A percentile compares a stretch with the other conserved stretches of the same genome.
Conservation (phyloP, 768 basidiomycete genomes). For the Neoboletus brunneissimus region DNA sequence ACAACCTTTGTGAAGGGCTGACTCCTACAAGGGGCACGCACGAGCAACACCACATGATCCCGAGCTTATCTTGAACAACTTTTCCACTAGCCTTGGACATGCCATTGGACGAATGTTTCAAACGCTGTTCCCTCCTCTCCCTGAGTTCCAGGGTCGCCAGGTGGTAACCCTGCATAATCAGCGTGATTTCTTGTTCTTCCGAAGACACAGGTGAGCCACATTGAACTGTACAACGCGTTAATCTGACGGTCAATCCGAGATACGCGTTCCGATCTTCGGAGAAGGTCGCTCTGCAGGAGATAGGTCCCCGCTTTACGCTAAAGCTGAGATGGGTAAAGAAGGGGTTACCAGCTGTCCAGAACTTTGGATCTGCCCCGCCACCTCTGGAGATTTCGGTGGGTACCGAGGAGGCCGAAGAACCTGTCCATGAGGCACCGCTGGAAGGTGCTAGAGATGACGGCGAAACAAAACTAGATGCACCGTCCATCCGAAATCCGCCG, state of each 20-base stretch:
- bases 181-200: conserved; percentile 96
- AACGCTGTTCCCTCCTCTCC: conserved; percentile 90
- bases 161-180: conserved; percentile 98
- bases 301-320: conserved; percentile 94
- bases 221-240: background rate
- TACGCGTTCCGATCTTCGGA: conserved; percentile 92
- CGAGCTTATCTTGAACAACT: conserved; percentile 92
- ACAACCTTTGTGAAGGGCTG: background rate
- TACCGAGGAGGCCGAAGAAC: conserved; percentile 29
- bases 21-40: conserved; percentile 72
- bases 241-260: conserved; percentile 38
- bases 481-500: conserved; percentile 42
- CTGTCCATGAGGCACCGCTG: conserved; percentile 11
- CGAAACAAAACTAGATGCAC: conserved; percentile 14
- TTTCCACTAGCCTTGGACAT: conserved; percentile 91
- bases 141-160: conserved; percentile 94
- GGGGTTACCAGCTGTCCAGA: conserved; percentile 78
- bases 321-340: conserved; percentile 89
- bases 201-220: conserved; percentile 77
- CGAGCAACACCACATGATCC: conserved; percentile 90
- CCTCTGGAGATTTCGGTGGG: conserved; percentile 53
- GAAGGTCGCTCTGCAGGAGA: conserved; percentile 92
- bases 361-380: conserved; percentile 60
- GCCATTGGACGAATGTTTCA: conserved; percentile 94
- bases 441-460: conserved; percentile 15